These are phyloP conservation scores for Mycena haematopus DNA, from an alignment of 768 basidiomycete genomes.

Conservation along the genomic window DNA sequence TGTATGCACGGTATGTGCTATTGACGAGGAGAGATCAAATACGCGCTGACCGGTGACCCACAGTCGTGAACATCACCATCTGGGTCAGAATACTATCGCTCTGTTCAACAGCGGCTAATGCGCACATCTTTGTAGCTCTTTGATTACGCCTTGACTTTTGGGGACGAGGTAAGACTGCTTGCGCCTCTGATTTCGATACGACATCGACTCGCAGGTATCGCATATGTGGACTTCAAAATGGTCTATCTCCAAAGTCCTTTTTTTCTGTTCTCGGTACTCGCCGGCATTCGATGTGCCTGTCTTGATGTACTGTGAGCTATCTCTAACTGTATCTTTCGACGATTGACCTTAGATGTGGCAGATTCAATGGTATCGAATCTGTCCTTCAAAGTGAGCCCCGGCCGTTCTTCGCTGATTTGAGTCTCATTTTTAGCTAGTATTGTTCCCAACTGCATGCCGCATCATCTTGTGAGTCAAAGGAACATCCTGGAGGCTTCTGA, in stretches of 20 bases:
- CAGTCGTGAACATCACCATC: slow-evolving; percentile 24
- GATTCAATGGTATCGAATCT: slow-evolving; percentile 21
- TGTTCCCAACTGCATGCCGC: slow-evolving; percentile 23
- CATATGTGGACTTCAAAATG: slow-evolving; percentile 25
- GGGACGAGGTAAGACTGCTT: slow-evolving; percentile 7
- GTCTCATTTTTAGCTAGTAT: slow-evolving; percentile 10
- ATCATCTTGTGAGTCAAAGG: slow-evolving; percentile 15
- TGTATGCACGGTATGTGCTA: slow-evolving; percentile 24
- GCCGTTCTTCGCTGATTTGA: neutral
- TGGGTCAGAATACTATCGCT: neutral
- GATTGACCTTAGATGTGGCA: neutral
- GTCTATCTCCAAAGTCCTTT: slow-evolving; percentile 23
- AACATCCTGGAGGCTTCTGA: neutral
- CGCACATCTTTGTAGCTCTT: slow-evolving; percentile 9
- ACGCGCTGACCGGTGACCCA: neutral
- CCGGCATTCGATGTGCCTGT: slow-evolving; percentile 27
- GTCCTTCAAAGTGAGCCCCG: slow-evolving; percentile 7
- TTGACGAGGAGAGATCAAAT: neutral
- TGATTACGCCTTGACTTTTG: slow-evolving; percentile 25
- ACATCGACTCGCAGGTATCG: slow-evolving; percentile 5
- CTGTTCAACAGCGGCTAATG: neutral
- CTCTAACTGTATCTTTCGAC: neutral
- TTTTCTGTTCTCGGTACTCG: slow-evolving; percentile 25
- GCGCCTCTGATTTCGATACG: neutral
- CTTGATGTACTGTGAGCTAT: slow-evolving; percentile 21